Evolutionary conservation across 768 basidiomycete species (phyloP).

Genomic region (Kwoniella sp.): DNA sequence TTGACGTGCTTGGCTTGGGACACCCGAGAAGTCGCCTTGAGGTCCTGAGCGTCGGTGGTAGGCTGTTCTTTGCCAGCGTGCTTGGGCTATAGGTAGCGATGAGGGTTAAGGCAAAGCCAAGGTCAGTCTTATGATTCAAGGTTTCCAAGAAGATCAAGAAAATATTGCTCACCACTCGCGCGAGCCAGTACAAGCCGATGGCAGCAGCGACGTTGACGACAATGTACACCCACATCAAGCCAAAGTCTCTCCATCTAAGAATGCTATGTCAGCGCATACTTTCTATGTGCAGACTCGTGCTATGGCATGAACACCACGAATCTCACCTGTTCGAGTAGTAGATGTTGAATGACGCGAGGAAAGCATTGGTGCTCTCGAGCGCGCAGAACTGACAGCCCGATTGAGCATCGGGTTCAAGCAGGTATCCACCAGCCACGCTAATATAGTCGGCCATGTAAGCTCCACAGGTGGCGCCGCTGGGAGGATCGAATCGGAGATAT

Average conservation of each 20-base stretch:
- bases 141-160: neutral
- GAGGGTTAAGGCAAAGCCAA: too few species aligned
- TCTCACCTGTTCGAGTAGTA: conserved; percentile 60
- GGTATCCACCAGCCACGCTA: conserved; percentile 67
- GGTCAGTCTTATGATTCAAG: neutral
- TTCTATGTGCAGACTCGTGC: too few species aligned
- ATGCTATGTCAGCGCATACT: neutral
- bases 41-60: conserved; percentile 6
- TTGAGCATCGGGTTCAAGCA: conserved; percentile 69
- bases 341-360: conserved; percentile 65
- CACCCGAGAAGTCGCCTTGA: neutral
- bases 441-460: conserved; percentile 74
- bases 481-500: conserved; percentile 72
- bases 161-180: conserved; percentile 34
- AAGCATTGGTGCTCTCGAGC: conserved; percentile 65
- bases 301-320: neutral
- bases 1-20: neutral
- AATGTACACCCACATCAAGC: conserved; percentile 61
- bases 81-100: conserved; percentile 21
- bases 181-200: conserved; percentile 45
- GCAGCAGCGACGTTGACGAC: conserved; percentile 49
- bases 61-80: conserved; percentile 34
- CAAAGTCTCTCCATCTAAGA: conserved; percentile 63
- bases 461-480: conserved; percentile 70
- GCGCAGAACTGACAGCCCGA: conserved; percentile 71